These are phyloP conservation scores for Zygnema cylindricum DNA, from an alignment of 139 green algal species.

Conservation along the genomic window DNA sequence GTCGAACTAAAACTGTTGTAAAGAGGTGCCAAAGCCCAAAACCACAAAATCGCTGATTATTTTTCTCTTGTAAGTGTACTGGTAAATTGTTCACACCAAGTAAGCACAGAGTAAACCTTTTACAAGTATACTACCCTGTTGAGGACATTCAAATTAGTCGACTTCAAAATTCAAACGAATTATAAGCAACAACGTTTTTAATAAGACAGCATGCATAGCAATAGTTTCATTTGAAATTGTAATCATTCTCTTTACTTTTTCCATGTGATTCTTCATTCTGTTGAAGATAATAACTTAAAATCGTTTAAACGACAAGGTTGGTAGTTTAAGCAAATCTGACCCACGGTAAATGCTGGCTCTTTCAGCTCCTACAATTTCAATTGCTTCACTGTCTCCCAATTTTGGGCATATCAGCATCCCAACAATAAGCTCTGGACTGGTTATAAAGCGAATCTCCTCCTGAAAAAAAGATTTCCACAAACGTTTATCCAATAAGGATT, in stretches of 20 bases:
- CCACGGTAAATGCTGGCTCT: conserved; percentile 48
- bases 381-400: conserved; percentile 46
- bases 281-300: too few relatives aligned
- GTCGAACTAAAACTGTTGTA: conserved; percentile 33
- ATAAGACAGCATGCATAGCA: neutral
- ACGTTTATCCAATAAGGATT: too few relatives aligned
- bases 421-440: conserved; percentile 53
- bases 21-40: neutral
- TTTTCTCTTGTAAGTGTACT: neutral
- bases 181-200: neutral
- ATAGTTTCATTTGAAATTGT: too few relatives aligned
- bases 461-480: neutral
- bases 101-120: too few relatives aligned
- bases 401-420: conserved; percentile 47
- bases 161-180: neutral
- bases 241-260: too few relatives aligned
- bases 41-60: neutral
- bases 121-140: too few relatives aligned
- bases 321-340: conserved; percentile 25
- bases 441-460: conserved; percentile 57
- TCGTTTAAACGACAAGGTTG: too few relatives aligned
- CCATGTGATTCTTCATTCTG: too few relatives aligned
- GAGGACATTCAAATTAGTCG: neutral
- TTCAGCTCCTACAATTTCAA: conserved; percentile 55
- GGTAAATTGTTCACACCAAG: neutral